These are phyloP conservation scores for Alternaria postmessia DNA, from an alignment of 2,329 filamentous ascomycete species.

Conservation along the genomic window DNA sequence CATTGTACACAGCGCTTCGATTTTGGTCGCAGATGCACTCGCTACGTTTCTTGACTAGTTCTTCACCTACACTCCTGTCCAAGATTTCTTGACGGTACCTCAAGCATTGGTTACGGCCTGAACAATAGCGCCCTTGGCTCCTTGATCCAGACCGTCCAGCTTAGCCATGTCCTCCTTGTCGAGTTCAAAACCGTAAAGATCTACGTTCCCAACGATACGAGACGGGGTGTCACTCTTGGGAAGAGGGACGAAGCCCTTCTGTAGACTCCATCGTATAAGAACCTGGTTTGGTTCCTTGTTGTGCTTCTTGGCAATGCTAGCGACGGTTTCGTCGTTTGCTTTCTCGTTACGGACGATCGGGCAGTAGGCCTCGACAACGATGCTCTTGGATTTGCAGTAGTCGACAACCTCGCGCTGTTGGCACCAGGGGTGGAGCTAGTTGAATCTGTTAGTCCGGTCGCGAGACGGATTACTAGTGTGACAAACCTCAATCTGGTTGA, in stretches of 20 bases:
- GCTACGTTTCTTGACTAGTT: neutral
- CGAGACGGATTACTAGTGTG: no score
- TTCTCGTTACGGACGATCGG: conserved; percentile 76
- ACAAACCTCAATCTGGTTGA: conserved; percentile 76
- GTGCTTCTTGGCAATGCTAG: conserved; percentile 73
- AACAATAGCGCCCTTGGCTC: conserved; percentile 45
- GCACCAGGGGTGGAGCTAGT: conserved; percentile 74
- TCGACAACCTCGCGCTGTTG: conserved; percentile 68
- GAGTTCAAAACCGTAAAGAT: conserved; percentile 49
- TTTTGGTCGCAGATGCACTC: neutral
- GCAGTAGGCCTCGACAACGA: conserved; percentile 70
- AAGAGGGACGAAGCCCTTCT: conserved; percentile 66
- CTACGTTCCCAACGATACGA: conserved; percentile 47
- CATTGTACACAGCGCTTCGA: neutral
- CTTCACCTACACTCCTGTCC: neutral
- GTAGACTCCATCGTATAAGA: conserved; percentile 80
- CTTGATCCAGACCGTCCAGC: conserved; percentile 47
- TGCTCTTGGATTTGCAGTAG: conserved; percentile 66
- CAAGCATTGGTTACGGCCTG: conserved; percentile 29
- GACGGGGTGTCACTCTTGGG: conserved; percentile 51
- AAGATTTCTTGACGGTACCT: neutral
- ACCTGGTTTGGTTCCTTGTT: conserved; percentile 78
- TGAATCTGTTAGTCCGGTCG: conserved; percentile 2
- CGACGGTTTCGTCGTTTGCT: conserved; percentile 71
- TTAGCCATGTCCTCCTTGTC: conserved; percentile 45